Evolutionary conservation across 192 early-diverging fungal genomes (phyloP).

Genomic region (Linderina pennispora): DNA sequence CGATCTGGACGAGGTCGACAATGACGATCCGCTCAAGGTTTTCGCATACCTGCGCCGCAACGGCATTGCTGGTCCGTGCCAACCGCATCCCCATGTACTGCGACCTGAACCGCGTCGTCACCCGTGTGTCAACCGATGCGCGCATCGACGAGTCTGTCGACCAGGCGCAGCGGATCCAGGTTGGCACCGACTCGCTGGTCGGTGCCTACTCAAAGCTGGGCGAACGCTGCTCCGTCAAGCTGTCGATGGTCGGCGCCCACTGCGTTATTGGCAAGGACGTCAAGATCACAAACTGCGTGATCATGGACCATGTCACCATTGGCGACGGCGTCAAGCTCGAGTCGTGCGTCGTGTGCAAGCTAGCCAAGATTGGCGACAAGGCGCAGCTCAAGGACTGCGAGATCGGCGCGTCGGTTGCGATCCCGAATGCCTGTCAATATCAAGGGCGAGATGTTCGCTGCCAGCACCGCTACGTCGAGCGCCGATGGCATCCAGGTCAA

Average conservation of each 20-base stretch:
- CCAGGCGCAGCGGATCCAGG: constrained; percentile 61
- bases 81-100: constrained; percentile 78
- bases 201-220: constrained; percentile 86
- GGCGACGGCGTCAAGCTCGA: constrained; percentile 92
- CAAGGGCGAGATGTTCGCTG: constrained; percentile 16
- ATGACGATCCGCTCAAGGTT: constrained; percentile 45
- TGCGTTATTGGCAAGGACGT: constrained; percentile 94
- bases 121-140: constrained; percentile 39
- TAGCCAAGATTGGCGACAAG: constrained; percentile 70
- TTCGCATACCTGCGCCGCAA: constrained; percentile 56
- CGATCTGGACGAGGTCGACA: constrained; percentile 29
- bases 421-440: constrained; percentile 12
- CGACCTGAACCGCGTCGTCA: constrained; percentile 79
- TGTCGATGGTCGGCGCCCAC: constrained; percentile 89
- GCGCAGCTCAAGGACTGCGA: constrained; percentile 85
- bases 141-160: constrained; percentile 67
- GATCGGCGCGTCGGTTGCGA: constrained; percentile 17
- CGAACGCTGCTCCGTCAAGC: constrained; percentile 90
- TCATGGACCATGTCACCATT: constrained; percentile 93
- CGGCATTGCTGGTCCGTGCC: constrained; percentile 74
- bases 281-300: constrained; percentile 90
- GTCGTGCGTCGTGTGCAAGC: constrained; percentile 77
- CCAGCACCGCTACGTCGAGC: constrained; percentile 1
- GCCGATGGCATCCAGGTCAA: background rate
- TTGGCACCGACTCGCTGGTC: constrained; percentile 86